phyloP scores from a whole-genome alignment of 2,329 filamentous ascomycete species.

The Pseudocercospora musae region DNA sequence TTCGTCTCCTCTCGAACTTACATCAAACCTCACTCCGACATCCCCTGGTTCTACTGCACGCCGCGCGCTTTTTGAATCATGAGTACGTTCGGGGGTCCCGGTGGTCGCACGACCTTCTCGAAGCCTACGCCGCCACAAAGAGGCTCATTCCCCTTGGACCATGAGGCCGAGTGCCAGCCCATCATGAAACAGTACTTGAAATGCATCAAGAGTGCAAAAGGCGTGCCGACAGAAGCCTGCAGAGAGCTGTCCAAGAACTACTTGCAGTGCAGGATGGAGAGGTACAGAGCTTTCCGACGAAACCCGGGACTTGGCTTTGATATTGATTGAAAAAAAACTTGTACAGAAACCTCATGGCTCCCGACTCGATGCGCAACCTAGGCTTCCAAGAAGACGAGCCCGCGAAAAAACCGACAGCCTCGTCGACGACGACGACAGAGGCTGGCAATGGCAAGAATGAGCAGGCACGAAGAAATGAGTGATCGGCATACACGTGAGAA shows the following conservation, averaged over 20 bases:
- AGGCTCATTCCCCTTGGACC: slow-evolving; percentile 93
- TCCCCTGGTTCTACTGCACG: neutral
- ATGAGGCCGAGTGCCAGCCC: slow-evolving; percentile 91
- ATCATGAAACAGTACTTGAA: slow-evolving; percentile 81
- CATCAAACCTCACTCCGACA: neutral
- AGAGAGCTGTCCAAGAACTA: slow-evolving; percentile 84
- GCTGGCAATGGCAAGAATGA: slow-evolving; percentile 8
- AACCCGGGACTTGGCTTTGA: neutral
- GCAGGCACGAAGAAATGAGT: neutral
- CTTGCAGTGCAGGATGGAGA: slow-evolving; percentile 88
- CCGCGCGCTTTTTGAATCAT: slow-evolving; percentile 22
- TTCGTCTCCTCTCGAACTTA: neutral
- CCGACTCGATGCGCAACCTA: slow-evolving; percentile 90
- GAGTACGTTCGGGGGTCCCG: slow-evolving; percentile 60
- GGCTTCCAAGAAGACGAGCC: slow-evolving; percentile 56
- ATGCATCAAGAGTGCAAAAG: slow-evolving; percentile 80
- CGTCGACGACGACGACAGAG: neutral
- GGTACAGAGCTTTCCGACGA: slow-evolving; percentile 52
- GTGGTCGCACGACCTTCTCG: slow-evolving; percentile 59
- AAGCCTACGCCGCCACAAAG: slow-evolving; percentile 81
- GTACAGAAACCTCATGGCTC: slow-evolving; percentile 86
- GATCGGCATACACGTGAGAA: neutral
- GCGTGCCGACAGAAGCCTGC: slow-evolving; percentile 83
- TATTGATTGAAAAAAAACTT: neutral
- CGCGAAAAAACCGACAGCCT: too few species aligned